Conservation (phyloP, 208 protist species). For the Leishmania guyanensis region DNA sequence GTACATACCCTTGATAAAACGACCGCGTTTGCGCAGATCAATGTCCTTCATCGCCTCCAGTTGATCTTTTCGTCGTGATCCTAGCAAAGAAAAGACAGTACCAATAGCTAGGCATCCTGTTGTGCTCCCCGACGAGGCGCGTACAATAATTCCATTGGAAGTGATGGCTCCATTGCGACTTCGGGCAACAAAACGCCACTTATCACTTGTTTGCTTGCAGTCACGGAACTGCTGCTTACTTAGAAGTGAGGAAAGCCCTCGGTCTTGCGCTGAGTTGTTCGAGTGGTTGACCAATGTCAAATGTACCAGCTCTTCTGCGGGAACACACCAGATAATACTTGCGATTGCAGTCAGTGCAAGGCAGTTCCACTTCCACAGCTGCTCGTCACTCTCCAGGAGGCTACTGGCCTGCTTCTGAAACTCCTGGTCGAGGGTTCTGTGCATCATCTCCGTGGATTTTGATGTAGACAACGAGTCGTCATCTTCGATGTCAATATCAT, state of each 20-base stretch:
- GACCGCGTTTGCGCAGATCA: constrained; percentile 75
- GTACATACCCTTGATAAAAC: constrained; percentile 79
- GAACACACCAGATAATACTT: constrained; percentile 57
- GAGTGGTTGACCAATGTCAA: constrained; percentile 50
- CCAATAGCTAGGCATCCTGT: constrained; percentile 58
- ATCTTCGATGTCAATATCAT: constrained; percentile 32
- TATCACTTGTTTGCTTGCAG: constrained; percentile 73
- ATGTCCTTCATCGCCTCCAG: constrained; percentile 78
- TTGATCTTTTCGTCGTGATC: constrained; percentile 67
- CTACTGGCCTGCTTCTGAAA: constrained; percentile 56
- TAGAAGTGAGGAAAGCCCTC: constrained; percentile 39
- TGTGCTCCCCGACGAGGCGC: constrained; percentile 23
- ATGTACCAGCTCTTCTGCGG: constrained; percentile 59
- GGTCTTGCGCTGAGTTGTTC: constrained; percentile 29
- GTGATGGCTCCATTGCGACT: constrained; percentile 77
- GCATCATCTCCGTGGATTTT: constrained; percentile 5
- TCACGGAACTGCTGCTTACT: constrained; percentile 53
- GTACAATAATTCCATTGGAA: constrained; percentile 84
- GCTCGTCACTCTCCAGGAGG: constrained; percentile 77
- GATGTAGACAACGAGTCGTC: background rate
- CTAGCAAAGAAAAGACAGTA: constrained; percentile 67
- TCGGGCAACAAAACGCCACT: constrained; percentile 70
- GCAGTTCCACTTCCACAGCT: constrained; percentile 86
- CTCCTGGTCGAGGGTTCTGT: constrained; percentile 27
- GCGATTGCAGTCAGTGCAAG: constrained; percentile 62